A percentile compares a stretch with the other conserved stretches of the same genome.
These are phyloP conservation scores for Agrocybe praecox DNA, from an alignment of 768 basidiomycete species.

Conservation along the genomic window DNA sequence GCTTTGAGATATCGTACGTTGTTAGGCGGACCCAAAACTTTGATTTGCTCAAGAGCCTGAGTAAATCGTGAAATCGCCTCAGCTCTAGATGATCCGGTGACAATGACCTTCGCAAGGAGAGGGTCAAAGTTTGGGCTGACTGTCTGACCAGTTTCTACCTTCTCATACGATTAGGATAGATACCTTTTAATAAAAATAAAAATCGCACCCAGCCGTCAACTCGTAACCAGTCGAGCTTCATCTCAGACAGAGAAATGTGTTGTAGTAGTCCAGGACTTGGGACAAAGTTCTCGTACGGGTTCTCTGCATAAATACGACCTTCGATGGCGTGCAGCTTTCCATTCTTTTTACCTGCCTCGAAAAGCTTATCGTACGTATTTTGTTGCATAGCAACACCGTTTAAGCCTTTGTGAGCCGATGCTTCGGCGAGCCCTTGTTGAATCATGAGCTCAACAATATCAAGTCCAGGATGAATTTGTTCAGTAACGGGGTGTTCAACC, in stretches of 20 bases:
- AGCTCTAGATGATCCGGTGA: slow-evolving; percentile 44
- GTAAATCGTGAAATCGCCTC: slow-evolving; percentile 47
- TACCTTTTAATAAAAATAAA: not conserved
- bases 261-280: slow-evolving; percentile 69
- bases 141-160: slow-evolving; percentile 52
- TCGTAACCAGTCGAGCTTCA: slow-evolving; percentile 51
- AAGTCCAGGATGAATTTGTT: slow-evolving; percentile 52
- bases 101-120: slow-evolving; percentile 62
- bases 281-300: slow-evolving; percentile 55
- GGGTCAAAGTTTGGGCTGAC: slow-evolving; percentile 61
- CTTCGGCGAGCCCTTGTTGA: slow-evolving; percentile 50
- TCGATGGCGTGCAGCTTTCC: slow-evolving; percentile 48
- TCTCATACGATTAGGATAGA: not conserved
- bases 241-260: slow-evolving; percentile 38
- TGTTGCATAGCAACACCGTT: slow-evolving; percentile 36
- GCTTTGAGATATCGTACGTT: slow-evolving; percentile 54
- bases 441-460: slow-evolving; percentile 72
- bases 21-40: slow-evolving; percentile 61
- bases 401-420: slow-evolving; percentile 14
- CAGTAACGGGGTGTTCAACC: slow-evolving; percentile 73
- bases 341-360: not conserved
- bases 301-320: slow-evolving; percentile 63
- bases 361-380: slow-evolving; percentile 30
- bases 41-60: slow-evolving; percentile 36
- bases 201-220: slow-evolving; percentile 58